Evolutionary conservation across 2,329 filamentous ascomycete genomes (phyloP), one percentile per base, ranked within the genome.

Genomic region (Microsporum canis): DNA sequence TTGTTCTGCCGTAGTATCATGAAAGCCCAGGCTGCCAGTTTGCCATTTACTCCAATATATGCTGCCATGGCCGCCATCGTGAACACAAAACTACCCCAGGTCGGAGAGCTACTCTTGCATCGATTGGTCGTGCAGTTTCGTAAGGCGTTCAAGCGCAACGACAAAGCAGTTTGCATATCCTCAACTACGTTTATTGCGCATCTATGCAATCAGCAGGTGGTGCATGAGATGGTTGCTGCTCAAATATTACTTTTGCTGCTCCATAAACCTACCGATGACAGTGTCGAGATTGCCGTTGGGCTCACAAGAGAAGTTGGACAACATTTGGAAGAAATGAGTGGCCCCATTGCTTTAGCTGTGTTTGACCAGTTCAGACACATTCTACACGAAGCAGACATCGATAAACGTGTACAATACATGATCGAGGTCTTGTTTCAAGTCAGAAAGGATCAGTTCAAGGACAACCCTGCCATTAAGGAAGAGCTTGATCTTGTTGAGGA

Each of bases 391-490:
- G 91, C 91, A 51, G 91, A 94, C 70, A 96, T 99, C 72, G 92
- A 97, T 71, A 96, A 96, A 80, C 84, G 94, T 65, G 91, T 92
- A n/a, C 94, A 99, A 76, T 99, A 97, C 76, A 96, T 96, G 89
- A 92, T 99, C 61, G 94, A 99, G 73, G 94, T 97, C 4, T 77
- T 99, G 49, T 99, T 99, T 73, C 91, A 99, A 76, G 88, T 96
- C 61, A 84, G 94, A 65, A 96, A 96, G 75, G 92, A 97, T 76
- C 88, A 88, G 69, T 99, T 95, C 80, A 96, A 96, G 78, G 91
- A 97, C 69, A 91, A 97, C 69, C 90, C 87, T 17, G 87, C 91
- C 0, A 79, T 97, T 68, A 91, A 86, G 73, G 91, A 96, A 71
- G 94, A 99, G 72, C 78, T 99, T 61, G 94, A 99, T 74, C 75